A percentile compares a stretch with the other conserved stretches of the same genome.
These are phyloP conservation scores for Kodamaea plutei DNA, from an alignment of 1,139 yeast species.

Conservation along the genomic window DNA sequence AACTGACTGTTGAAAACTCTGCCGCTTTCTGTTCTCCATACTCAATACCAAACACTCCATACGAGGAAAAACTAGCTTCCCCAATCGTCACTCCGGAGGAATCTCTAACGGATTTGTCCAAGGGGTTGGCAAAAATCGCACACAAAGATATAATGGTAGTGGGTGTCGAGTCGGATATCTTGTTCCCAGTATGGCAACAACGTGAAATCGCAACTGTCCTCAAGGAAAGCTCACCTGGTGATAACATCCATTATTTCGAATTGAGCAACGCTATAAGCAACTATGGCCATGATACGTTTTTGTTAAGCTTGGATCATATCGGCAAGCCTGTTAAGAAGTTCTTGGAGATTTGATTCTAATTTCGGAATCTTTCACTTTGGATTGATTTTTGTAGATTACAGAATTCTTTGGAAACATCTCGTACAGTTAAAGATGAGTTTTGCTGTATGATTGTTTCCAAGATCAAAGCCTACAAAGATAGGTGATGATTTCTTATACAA, in stretches of 20 bases:
- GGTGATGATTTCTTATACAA: no score
- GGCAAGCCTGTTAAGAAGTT: constrained; percentile 73
- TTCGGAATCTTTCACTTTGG: no score
- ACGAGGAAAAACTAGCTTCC: constrained; percentile 48
- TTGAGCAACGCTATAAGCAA: constrained; percentile 70
- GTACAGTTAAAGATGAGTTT: no score
- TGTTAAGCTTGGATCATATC: constrained; percentile 71
- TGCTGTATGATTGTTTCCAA: no score
- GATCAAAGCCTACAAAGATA: no score
- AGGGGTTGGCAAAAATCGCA: constrained; percentile 62
- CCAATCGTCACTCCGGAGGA: constrained; percentile 47
- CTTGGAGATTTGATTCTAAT: constrained; percentile 26
- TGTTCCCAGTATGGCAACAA: constrained; percentile 95
- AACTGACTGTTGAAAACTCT: constrained; percentile 5
- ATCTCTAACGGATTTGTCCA: constrained; percentile 53
- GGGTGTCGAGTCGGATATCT: constrained; percentile 88
- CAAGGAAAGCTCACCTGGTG: constrained; percentile 21
- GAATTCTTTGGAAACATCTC: no score
- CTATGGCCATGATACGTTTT: constrained; percentile 88
- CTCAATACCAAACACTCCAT: constrained; percentile 53
- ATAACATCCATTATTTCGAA: constrained; percentile 57
- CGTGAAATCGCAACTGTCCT: constrained; percentile 69
- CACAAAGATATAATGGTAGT: constrained; percentile 68
- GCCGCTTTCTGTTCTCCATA: constrained; percentile 12
- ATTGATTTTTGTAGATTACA: no score